These are phyloP conservation scores for Botrytis fragariae DNA, from an alignment of 2,329 filamentous ascomycete species.

Conservation along the genomic window DNA sequence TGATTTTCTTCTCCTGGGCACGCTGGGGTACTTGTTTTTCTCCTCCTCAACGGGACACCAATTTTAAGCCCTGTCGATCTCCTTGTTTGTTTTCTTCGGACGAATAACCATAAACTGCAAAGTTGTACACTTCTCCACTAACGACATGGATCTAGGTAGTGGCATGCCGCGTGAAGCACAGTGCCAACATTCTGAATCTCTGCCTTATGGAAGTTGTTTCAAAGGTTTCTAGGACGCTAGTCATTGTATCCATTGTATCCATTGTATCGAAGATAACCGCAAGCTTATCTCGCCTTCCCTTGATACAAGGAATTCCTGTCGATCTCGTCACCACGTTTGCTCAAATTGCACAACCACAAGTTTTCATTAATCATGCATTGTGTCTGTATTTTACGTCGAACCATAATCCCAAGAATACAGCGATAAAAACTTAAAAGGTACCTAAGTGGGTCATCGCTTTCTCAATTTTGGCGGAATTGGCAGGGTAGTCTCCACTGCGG, in stretches of 20 bases:
- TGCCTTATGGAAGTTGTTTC: not conserved
- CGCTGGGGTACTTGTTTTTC: not conserved
- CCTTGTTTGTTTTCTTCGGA: not conserved
- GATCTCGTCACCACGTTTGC: not conserved
- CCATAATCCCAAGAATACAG: not conserved
- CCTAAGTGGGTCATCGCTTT: not conserved
- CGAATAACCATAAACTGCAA: not conserved
- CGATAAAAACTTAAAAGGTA: not conserved
- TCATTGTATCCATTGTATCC: not conserved
- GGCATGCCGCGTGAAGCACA: not conserved
- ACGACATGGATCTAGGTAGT: too few relatives aligned
- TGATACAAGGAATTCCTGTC: not conserved
- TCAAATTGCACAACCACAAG: not conserved
- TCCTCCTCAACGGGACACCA: not conserved
- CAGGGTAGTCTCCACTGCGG: not conserved
- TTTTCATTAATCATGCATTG: not conserved
- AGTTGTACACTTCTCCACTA: not conserved
- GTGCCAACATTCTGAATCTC: not conserved
- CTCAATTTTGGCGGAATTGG: not conserved
- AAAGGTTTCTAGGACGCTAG: not conserved
- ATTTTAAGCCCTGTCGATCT: not conserved
- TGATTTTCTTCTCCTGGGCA: not conserved
- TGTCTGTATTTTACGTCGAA: not conserved
- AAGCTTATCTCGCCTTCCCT: not conserved
- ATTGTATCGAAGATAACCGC: not conserved